Base-by-base conservation (phyloP, 495 filamentous ascomycete genomes). In the Astrocystis sublimbata region DNA sequence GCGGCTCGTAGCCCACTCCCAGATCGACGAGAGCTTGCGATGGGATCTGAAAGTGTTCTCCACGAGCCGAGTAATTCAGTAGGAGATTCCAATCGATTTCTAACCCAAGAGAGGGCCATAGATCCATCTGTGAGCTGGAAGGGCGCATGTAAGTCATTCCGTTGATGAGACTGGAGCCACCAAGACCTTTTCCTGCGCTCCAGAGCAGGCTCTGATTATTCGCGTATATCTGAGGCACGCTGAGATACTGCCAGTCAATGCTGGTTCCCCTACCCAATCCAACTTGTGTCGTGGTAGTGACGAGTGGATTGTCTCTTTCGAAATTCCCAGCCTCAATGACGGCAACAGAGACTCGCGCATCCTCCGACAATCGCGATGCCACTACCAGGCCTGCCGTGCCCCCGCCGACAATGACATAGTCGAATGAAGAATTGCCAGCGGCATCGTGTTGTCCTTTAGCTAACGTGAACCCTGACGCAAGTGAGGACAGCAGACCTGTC, bases 381-480 rank as follows among this genome's bases (percentile, higher is more conserved):
- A 92, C 86, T 53, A 90, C 89, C 76, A 89, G 90, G 67, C 89
- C 89, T 17, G 89, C 89, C 31, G 89, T 91, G 67, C 89, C 89
- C 57, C 89, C 89, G 62, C 88, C 89, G 5, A 93, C 85, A 67
- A 93, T 86, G 65, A 96, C 75, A 75, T 89, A 92, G 77, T 92
- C 89, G 46, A 55, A 62, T 28, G 47, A 54, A 38, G 51, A 54
- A 50, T 33, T 50, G 28, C 47, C 33, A 19, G 33, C 47, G 17
- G 47, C 47, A 50, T 30, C 24, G 42, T 41, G 47, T 61, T 42
- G 47, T 50, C 28, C 47, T n/a, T 50, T 50, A 42, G 28, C 24
- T 41, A 24, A 40, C 23, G 52, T 33, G 47, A 50, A 28, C 33
- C 47, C 47, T 30, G 30, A 30, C 47, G 47, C 47, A 50, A 50